Evolutionary conservation across 192 early-diverging fungal species (phyloP), one percentile per base, ranked within the genome.

Genomic region (Backusella sp.): DNA sequence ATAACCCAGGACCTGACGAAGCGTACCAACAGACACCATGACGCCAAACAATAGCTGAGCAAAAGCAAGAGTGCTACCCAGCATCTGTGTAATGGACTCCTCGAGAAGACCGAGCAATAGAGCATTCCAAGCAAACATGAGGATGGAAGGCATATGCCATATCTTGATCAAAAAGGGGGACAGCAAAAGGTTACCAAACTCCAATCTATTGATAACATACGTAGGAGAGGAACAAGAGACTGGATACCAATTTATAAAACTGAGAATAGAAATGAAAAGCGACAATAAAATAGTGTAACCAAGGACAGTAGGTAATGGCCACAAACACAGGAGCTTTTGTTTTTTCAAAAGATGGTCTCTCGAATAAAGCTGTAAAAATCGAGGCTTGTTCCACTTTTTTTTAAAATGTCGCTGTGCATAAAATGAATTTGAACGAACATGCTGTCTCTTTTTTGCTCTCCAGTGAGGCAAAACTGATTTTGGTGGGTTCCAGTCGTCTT

Each of bases 91-190:
- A 72, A 88, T 72, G 14, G 81, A 81, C 26, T 88, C 85, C 76
- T 88, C 87, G 74, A 88, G 85, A 17, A 88, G 70, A 4, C 83
- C 78, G 6, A 88, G 65, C 4, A 82, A 79, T 19, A 88, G 23
- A 30, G 86, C 52, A 53, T 88, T 88, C 70, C 81, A 80, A 35
- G 28, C 73, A 36, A 76, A 76, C 15, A 86, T 72, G 6, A 79
- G 15, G 1, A 82, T 30, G 19, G 37, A 49, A 15, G 68, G 73
- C n/a, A 79, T 41, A 14, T 35, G 23, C 15, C 68, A 44, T 7
- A 73, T 73, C 19, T 21, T 74, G 72, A 66, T 77, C 77, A 74
- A 73, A 76, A 56, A 83, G 62, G 68, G 78, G 15, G 74, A 84
- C 72, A 35, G 75, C 21, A 73, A 76, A 52, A 80, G 80, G 78